Evolutionary conservation across 257 asterid species (phyloP), one percentile per base, ranked within the genome.

Genomic region (Solanum infundibuliforme): DNA sequence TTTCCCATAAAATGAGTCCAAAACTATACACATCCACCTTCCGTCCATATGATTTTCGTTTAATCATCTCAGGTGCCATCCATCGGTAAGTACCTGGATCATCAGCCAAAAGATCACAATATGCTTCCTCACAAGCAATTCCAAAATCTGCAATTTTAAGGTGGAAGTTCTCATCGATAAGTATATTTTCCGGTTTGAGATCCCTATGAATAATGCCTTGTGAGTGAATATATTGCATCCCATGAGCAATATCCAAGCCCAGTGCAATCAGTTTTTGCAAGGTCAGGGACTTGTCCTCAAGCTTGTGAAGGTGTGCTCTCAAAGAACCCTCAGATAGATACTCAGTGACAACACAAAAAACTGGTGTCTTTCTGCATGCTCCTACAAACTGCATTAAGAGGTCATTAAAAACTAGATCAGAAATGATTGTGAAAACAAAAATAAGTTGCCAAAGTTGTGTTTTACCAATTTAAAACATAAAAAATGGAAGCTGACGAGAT

Each of bases 61-160:
- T 90, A 84, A 91, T 88, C 93, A 91, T 90, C 89, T 91, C 93
- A 31, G 93, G 93, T n/a, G 93, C 93, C 93, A 91, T 91, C 93
- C 93, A 91, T 27, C 93, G 84, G 60, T 90, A 91, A 14, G 93
- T 90, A 75, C 93, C 92, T 0, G 89, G 91, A 74, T 88, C 93
- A 60, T 90, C 91, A 23, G 91, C 88, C 84, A 90, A 82, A 85
- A 85, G 90, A 91, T 91, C 91, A 86, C 93, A 91, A 32, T 87
- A 83, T 65, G 89, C 91, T 83, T 91, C 90, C 85, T 88, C 93
- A 55, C 93, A 91, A 82, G 92, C 92, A 65, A 90, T 91, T 75
- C 93, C 93, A 55, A 91, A 91, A 77, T 91, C 93, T 20, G 93
- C 93, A 84, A 91, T 90, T 84, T 91, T 91, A 41, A 91, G 88